A percentile compares a stretch with the other conserved stretches of the same genome.
phyloP scores from a whole-genome alignment of 495 filamentous ascomycete species.

The Sphaerosporella brunnea region DNA sequence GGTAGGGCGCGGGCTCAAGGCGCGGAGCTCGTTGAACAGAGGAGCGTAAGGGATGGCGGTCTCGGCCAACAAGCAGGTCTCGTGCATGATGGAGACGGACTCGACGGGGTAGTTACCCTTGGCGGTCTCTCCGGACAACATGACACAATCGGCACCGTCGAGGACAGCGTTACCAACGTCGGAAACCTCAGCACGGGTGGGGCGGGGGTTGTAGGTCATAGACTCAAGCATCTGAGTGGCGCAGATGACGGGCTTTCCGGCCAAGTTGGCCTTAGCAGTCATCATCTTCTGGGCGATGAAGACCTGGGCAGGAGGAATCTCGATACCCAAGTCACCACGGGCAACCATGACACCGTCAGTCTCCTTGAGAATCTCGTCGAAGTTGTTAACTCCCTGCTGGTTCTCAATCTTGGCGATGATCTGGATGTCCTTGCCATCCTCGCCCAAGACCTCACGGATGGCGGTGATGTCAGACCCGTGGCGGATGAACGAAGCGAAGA shows the following conservation, averaged over 20 bases:
- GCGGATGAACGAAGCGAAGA: slow-evolving; percentile 97
- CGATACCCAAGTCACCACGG: slow-evolving; percentile 94
- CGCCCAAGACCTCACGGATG: slow-evolving; percentile 79
- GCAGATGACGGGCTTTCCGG: slow-evolving; percentile 95
- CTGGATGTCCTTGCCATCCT: slow-evolving; percentile 91
- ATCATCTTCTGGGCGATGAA: slow-evolving; percentile 99
- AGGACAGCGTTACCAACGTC: slow-evolving; percentile 97
- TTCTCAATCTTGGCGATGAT: slow-evolving; percentile 99
- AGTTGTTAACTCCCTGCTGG: slow-evolving; percentile 97
- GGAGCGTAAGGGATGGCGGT: slow-evolving; percentile 90
- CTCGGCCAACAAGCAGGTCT: slow-evolving; percentile 89
- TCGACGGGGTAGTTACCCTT: slow-evolving; percentile 90
- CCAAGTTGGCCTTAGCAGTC: slow-evolving; percentile 99
- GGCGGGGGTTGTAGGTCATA: slow-evolving; percentile 98
- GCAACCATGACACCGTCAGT: slow-evolving; percentile 99
- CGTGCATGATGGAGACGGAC: slow-evolving; percentile 92
- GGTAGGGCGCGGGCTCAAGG: slow-evolving; percentile 60
- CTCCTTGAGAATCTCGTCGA: slow-evolving; percentile 86
- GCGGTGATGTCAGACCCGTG: slow-evolving; percentile 74
- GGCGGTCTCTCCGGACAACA: slow-evolving; percentile 97
- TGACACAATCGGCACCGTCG: slow-evolving; percentile 96
- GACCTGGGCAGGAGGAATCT: slow-evolving; percentile 94
- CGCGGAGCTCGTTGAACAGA: slow-evolving; percentile 87
- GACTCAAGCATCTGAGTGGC: slow-evolving; percentile 81
- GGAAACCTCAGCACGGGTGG: slow-evolving; percentile 91